These are phyloP conservation scores for Agrocybe pediades DNA, from an alignment of 768 basidiomycete genomes.

Conservation along the genomic window DNA sequence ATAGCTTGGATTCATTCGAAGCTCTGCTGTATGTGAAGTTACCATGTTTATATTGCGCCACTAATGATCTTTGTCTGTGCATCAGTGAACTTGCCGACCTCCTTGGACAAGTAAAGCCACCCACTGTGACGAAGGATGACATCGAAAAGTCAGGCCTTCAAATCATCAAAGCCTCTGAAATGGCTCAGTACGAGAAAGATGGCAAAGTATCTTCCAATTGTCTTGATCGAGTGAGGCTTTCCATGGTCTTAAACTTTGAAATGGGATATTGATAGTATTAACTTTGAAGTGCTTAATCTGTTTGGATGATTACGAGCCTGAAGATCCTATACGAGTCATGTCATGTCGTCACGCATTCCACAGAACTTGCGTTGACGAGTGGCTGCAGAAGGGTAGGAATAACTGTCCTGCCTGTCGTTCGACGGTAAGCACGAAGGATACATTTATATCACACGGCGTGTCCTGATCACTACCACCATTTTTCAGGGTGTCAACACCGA, in stretches of 20 bases:
- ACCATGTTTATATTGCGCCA: conserved; percentile 9
- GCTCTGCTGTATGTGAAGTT: conserved; percentile 60
- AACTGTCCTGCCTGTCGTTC: conserved; percentile 92
- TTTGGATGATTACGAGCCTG: conserved; percentile 78
- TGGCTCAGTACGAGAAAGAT: conserved; percentile 56
- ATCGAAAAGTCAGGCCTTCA: conserved; percentile 84
- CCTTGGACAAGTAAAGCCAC: conserved; percentile 79
- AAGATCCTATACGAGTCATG: conserved; percentile 82
- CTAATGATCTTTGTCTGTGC: conserved; percentile 19
- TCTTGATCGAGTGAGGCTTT: conserved; percentile 65
- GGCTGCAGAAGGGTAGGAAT: conserved; percentile 84
- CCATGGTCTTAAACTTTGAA: not conserved
- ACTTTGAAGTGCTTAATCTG: conserved; percentile 75
- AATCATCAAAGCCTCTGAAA: conserved; percentile 61
- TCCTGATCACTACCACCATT: not conserved
- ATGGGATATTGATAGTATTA: conserved; percentile 1
- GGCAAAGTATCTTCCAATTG: conserved; percentile 78
- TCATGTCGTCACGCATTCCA: conserved; percentile 91
- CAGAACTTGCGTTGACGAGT: conserved; percentile 82
- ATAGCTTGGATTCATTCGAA: conserved; percentile 77
- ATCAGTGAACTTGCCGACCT: conserved; percentile 80
- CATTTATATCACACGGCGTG: not conserved
- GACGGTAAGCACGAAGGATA: conserved; percentile 60
- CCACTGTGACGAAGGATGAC: conserved; percentile 80
- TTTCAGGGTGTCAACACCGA: conserved; percentile 29